Evolutionary conservation across 2,329 filamentous ascomycete genomes (phyloP).

Genomic region (Ceratocystiopsis sp.): DNA sequence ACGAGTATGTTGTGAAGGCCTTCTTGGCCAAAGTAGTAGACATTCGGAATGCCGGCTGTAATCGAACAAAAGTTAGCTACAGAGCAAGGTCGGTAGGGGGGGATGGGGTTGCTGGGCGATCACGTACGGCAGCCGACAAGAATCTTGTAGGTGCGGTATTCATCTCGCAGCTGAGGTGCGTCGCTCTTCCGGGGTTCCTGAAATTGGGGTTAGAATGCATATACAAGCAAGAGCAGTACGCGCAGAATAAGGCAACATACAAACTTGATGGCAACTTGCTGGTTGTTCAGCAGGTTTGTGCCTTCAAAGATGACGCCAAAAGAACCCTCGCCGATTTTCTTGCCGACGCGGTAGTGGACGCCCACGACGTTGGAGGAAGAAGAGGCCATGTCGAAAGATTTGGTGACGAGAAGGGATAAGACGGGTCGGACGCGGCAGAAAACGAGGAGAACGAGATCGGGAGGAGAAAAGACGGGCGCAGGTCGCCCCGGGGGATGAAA

Average conservation of each 20-base stretch:
- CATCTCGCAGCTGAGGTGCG: slow-evolving; percentile 90
- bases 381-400: slow-evolving; percentile 46
- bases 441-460: neutral
- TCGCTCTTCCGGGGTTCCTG: slow-evolving; percentile 98
- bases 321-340: slow-evolving; percentile 98
- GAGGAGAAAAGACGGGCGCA: neutral
- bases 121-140: slow-evolving; percentile 94
- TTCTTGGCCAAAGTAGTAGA: slow-evolving; percentile 98
- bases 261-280: slow-evolving; percentile 99
- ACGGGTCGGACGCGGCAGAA: neutral
- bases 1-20: slow-evolving; percentile 97
- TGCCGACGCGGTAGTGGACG: slow-evolving; percentile 95
- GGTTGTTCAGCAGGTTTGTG: slow-evolving; percentile 95
- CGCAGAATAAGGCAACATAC: slow-evolving; percentile 34
- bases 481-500: too few relatives aligned
- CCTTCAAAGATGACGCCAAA: slow-evolving; percentile 99
- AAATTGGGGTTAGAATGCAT: neutral
- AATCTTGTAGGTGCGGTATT: slow-evolving; percentile 99
- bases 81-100: neutral
- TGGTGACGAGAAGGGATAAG: slow-evolving; percentile 9
- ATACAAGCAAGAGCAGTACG: too few relatives aligned
- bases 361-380: slow-evolving; percentile 94
- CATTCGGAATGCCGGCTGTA: slow-evolving; percentile 90
- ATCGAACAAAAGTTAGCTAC: slow-evolving; percentile 7
- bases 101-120: neutral